Conservation (phyloP, 2,329 filamentous ascomycete species). For the Alternaria dauci region DNA sequence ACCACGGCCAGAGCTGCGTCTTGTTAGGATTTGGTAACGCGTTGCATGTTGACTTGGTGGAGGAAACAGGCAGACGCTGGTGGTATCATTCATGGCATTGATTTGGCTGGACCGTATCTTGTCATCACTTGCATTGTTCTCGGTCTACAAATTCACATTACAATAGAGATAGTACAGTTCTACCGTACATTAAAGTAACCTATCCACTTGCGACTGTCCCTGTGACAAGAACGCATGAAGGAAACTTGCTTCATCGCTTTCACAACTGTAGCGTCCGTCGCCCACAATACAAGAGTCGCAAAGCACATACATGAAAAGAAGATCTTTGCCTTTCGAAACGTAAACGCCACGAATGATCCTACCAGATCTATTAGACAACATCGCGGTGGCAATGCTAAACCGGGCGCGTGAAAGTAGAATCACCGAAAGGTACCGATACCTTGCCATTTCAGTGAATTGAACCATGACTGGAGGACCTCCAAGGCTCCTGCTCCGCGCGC, state of each 20-base stretch:
- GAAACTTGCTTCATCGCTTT: background rate
- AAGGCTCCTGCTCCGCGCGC: too few species aligned
- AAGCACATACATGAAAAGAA: background rate
- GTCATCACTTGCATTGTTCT: background rate
- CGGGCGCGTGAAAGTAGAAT: background rate
- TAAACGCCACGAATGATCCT: background rate
- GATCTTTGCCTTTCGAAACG: background rate
- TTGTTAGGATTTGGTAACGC: background rate
- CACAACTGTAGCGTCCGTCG: background rate
- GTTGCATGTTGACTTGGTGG: background rate
- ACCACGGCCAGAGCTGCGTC: background rate
- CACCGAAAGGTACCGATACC: background rate
- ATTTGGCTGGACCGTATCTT: background rate
- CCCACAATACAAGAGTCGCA: background rate
- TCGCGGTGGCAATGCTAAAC: background rate
- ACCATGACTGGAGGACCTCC: background rate
- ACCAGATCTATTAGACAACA: background rate
- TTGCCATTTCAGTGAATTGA: background rate
- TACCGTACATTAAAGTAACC: background rate
- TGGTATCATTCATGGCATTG: background rate
- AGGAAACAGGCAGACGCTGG: background rate
- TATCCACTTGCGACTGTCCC: background rate
- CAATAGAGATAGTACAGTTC: background rate
- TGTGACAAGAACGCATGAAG: background rate
- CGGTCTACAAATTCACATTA: background rate